Conservation (phyloP, 345 rosid genomes). For the Jatropha curcas region DNA sequence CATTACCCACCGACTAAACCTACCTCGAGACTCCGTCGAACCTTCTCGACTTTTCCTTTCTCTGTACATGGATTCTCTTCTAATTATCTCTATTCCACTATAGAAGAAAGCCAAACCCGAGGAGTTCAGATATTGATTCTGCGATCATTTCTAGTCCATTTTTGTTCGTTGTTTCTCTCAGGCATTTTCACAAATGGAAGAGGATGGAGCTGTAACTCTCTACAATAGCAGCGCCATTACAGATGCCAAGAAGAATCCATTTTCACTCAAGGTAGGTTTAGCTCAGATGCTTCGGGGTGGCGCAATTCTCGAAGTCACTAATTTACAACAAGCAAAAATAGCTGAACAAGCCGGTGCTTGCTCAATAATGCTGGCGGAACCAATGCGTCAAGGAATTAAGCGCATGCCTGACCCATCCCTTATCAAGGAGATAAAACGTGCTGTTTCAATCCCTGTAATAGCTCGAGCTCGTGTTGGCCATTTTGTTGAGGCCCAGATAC, state of each 20-base stretch:
- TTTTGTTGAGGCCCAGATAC: constrained; percentile 43
- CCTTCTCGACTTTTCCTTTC: constrained; percentile 24
- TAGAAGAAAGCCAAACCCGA: no score
- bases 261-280: constrained; percentile 27
- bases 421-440: constrained; percentile 28
- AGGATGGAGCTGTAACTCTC: constrained; percentile 30
- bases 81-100: background rate
- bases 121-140: no score
- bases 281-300: constrained; percentile 37
- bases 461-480: constrained; percentile 38
- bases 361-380: constrained; percentile 22
- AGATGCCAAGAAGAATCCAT: constrained; percentile 23
- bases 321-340: constrained; percentile 25
- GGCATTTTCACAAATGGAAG: constrained; percentile 36
- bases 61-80: background rate
- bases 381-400: constrained; percentile 1
- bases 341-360: constrained; percentile 38
- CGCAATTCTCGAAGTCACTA: constrained; percentile 29
- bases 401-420: constrained; percentile 30
- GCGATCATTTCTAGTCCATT: background rate
- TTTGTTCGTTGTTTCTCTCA: constrained; percentile 1
- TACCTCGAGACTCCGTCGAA: constrained; percentile 15
- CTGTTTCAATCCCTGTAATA: constrained; percentile 36
- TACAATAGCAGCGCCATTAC: constrained; percentile 22
- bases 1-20: constrained; percentile 33